A percentile compares a stretch with the other conserved stretches of the same genome.
Evolutionary conservation across 306 rosid genomes (phyloP).

Genomic region (Vicia faba): DNA sequence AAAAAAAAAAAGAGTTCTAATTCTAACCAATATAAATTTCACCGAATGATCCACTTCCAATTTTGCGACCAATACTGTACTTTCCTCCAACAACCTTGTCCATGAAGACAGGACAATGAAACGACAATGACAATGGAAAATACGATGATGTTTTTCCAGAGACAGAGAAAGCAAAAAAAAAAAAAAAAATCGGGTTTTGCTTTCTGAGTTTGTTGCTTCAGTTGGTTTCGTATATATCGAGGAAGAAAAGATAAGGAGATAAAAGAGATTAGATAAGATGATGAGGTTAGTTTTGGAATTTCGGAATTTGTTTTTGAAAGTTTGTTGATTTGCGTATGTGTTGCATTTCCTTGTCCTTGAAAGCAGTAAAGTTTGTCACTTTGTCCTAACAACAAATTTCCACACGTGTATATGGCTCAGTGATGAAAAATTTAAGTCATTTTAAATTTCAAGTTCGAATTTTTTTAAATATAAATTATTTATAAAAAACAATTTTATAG

Average conservation of each 20-base stretch:
- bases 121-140: not conserved
- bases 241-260: conserved; percentile 5
- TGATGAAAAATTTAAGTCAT: too few relatives aligned
- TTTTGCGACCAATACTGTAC: conserved; percentile 63
- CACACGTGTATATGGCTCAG: too few relatives aligned
- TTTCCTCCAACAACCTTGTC: conserved; percentile 59
- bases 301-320: not conserved
- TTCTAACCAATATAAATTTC: conserved; percentile 61
- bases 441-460: too few relatives aligned
- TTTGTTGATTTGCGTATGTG: conserved; percentile 20
- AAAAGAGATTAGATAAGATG: conserved; percentile 1
- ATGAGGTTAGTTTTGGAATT: conserved; percentile 17
- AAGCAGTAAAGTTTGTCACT: conserved; percentile 31
- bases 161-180: not conserved
- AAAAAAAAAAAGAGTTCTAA: not conserved
- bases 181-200: conserved; percentile 5
- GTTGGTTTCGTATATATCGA: conserved; percentile 30
- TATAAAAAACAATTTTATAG: too few relatives aligned
- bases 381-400: conserved; percentile 21
- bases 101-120: conserved; percentile 39
- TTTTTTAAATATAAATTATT: too few relatives aligned
- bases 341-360: conserved; percentile 27
- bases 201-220: conserved; percentile 16
- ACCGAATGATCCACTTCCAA: conserved; percentile 77
- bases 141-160: not conserved